Evolutionary conservation across 23 red algal genomes (phyloP), one percentile per base, ranked within the genome.

Genomic region (Gracilaria gracilis): DNA sequence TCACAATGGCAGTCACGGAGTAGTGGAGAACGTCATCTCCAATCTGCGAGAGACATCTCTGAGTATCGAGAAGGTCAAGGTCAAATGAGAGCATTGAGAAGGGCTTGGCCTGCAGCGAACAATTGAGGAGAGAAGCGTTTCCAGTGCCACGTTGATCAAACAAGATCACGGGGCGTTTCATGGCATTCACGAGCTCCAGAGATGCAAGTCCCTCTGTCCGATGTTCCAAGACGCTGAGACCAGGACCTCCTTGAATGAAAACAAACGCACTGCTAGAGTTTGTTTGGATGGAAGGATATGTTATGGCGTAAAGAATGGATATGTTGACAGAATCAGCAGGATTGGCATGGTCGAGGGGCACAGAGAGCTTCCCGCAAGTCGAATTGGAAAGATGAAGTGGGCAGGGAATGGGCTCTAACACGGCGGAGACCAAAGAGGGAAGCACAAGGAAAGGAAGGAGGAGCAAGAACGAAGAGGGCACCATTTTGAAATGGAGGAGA

Each of bases 101-200:
- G 5, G 67, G 67, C 20, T 40, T 73, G 13, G 3, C 35, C 20
- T 73, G 67, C 20, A 73, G 2, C 6, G 34, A 73, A 16, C 67
- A 73, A n/a, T 73, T 73, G 36, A 73, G 44, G 67, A 35, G 67
- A 21, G 67, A 73, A 1, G 67, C 33, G 28, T 73, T 42, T 24
- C 67, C 67, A 24, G 67, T 73, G 42, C 67, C 67, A 42, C 67
- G 67, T 4, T 35, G 67, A 73, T 73, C 67, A 16, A 73, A 73
- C 28, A 73, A 16, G 28, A 73, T 73, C 33, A 73, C 2, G 28
- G 67, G 67, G 35, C 67, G 67, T 44, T 73, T 42, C 9, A 73
- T 6, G 9, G 42, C 35, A n/a, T 73, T 24, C 38, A 73, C 38
- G 1, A 73, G 34, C 35, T 73, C 35, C 5, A 42, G 34, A 1